These are phyloP conservation scores for Myotisia sp. DNA, from an alignment of 2,329 filamentous ascomycete species.

Conservation along the genomic window DNA sequence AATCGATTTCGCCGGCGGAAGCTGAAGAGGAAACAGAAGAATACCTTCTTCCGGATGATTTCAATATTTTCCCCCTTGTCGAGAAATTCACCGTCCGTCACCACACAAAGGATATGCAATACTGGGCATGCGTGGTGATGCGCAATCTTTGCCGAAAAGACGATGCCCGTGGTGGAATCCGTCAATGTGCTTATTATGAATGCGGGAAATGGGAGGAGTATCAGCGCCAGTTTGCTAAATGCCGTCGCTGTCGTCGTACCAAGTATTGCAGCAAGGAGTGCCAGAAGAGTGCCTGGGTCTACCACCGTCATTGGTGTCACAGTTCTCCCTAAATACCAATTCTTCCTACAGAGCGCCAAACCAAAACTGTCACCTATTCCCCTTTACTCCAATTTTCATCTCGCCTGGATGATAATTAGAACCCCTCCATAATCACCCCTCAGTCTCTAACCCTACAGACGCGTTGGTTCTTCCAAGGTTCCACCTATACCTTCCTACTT, in stretches of 20 bases:
- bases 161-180: slow-evolving; percentile 81
- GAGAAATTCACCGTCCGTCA: slow-evolving; percentile 97
- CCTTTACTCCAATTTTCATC: too few relatives aligned
- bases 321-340: slow-evolving; percentile 16
- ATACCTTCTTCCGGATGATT: slow-evolving; percentile 81
- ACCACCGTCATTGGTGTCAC: slow-evolving; percentile 91
- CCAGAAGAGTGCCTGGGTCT: slow-evolving; percentile 97
- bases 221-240: slow-evolving; percentile 94
- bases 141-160: slow-evolving; percentile 96
- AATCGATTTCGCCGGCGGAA: slow-evolving; percentile 17
- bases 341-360: background rate
- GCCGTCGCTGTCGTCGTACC: slow-evolving; percentile 82
- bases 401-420: too few relatives aligned
- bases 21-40: slow-evolving; percentile 57
- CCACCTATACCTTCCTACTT: too few relatives aligned
- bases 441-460: too few relatives aligned
- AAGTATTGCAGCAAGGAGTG: slow-evolving; percentile 99
- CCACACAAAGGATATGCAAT: slow-evolving; percentile 95
- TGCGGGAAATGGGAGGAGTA: slow-evolving; percentile 98
- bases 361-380: background rate
- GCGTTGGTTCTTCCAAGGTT: too few relatives aligned
- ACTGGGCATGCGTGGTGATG: slow-evolving; percentile 99
- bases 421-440: too few relatives aligned
- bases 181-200: slow-evolving; percentile 95
- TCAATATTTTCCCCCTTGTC: slow-evolving; percentile 95